These are phyloP conservation scores for Talaromyces borbonicus DNA, from an alignment of 495 filamentous ascomycete species.

Conservation along the genomic window DNA sequence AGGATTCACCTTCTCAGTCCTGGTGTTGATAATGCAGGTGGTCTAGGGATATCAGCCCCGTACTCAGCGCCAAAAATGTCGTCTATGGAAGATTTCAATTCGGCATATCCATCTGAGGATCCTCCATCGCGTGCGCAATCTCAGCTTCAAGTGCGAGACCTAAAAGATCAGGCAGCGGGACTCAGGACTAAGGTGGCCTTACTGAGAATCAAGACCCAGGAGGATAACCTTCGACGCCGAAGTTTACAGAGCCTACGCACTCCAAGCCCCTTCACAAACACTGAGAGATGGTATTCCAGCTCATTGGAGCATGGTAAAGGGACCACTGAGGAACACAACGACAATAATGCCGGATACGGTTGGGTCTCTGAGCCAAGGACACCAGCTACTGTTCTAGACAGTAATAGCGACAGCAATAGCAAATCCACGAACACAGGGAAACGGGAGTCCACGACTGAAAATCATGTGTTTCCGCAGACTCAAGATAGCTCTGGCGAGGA, in stretches of 20 bases:
- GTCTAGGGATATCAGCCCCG: slow-evolving; percentile 24
- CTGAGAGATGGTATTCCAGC: slow-evolving; percentile 64
- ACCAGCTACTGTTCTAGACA: slow-evolving; percentile 1
- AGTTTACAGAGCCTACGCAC: slow-evolving; percentile 79
- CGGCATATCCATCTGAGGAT: slow-evolving; percentile 25
- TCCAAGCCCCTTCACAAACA: slow-evolving; percentile 74
- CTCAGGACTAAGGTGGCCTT: slow-evolving; percentile 84
- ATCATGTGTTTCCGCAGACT: not conserved
- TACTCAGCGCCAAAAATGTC: slow-evolving; percentile 13
- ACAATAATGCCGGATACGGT: slow-evolving; percentile 26
- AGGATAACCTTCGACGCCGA: slow-evolving; percentile 71
- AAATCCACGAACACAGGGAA: not conserved
- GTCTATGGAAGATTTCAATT: slow-evolving; percentile 26
- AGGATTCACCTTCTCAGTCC: slow-evolving; percentile 10
- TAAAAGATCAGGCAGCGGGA: slow-evolving; percentile 89
- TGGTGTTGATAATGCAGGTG: slow-evolving; percentile 16
- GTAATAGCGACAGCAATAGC: not conserved
- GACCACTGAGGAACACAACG: slow-evolving; percentile 10
- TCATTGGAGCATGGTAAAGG: slow-evolving; percentile 31
- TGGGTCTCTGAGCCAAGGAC: slow-evolving; percentile 16
- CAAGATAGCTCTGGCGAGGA: not conserved
- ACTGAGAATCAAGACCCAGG: slow-evolving; percentile 69
- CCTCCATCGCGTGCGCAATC: slow-evolving; percentile 36
- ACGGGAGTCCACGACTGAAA: not conserved
- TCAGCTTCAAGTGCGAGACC: slow-evolving; percentile 65